phyloP scores from a whole-genome alignment of 306 rosid genomes.

The Ormosia semicastrata region DNA sequence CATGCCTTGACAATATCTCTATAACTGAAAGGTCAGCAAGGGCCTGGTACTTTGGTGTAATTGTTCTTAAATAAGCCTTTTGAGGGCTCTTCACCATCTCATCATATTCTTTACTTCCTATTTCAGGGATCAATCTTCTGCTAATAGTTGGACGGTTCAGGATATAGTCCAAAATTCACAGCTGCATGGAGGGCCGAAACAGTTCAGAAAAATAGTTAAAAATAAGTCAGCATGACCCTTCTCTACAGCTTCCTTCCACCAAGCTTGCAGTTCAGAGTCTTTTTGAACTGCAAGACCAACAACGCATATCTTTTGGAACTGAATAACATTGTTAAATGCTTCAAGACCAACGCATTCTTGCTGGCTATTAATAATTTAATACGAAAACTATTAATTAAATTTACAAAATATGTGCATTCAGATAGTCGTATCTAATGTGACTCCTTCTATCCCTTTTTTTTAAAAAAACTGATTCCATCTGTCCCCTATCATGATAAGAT shows the following conservation, averaged over 20 bases:
- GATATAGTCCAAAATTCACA: slow-evolving; percentile 59
- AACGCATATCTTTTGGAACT: too few relatives aligned
- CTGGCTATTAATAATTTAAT: too few relatives aligned
- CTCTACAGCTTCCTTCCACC: slow-evolving; percentile 62
- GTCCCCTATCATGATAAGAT: too few relatives aligned
- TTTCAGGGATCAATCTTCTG: slow-evolving; percentile 46
- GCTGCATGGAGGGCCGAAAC: slow-evolving; percentile 70
- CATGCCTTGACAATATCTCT: slow-evolving; percentile 61
- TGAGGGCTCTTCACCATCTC: slow-evolving; percentile 42
- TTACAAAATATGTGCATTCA: too few relatives aligned
- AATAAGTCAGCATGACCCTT: slow-evolving; percentile 54
- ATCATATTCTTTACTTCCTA: slow-evolving; percentile 43
- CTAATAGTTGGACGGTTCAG: slow-evolving; percentile 61
- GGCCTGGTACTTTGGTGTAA: slow-evolving; percentile 45
- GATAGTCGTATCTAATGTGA: too few relatives aligned
- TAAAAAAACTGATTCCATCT: too few relatives aligned
- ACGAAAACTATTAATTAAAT: too few relatives aligned
- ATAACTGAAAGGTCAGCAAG: slow-evolving; percentile 51
- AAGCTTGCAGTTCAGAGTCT: slow-evolving; percentile 55
- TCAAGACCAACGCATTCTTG: too few relatives aligned
- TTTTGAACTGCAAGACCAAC: slow-evolving; percentile 22
- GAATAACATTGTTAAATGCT: too few relatives aligned
- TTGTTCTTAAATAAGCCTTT: slow-evolving; percentile 48
- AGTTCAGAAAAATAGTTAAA: too few relatives aligned
- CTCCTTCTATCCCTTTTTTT: too few relatives aligned